Conservation (phyloP, 805 yeast genomes). For the Saturnispora saitoi region DNA sequence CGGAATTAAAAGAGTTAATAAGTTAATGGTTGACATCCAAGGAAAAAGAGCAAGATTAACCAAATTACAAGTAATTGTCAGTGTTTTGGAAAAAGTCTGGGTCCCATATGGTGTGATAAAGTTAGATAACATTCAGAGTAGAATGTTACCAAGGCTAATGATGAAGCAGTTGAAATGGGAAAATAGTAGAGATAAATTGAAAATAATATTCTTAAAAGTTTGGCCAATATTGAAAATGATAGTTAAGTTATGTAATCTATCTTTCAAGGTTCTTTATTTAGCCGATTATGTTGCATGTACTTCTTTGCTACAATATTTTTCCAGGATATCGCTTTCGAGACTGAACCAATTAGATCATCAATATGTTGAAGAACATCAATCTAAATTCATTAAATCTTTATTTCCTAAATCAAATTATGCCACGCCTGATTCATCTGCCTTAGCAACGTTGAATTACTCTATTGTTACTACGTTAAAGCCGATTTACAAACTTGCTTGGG, state of each 20-base stretch:
- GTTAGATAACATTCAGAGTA: slow-evolving; percentile 54
- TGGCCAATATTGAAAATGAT: slow-evolving; percentile 54
- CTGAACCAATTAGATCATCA: slow-evolving; percentile 44
- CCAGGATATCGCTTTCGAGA: slow-evolving; percentile 59
- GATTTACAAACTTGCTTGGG: slow-evolving; percentile 19
- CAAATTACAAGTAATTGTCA: slow-evolving; percentile 40
- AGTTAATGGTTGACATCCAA: slow-evolving; percentile 15
- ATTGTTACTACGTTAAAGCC: slow-evolving; percentile 14
- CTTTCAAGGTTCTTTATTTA: slow-evolving; percentile 54
- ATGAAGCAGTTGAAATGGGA: slow-evolving; percentile 31
- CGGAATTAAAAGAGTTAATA: slow-evolving; percentile 60
- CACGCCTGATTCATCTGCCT: neutral
- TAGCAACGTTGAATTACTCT: slow-evolving; percentile 5
- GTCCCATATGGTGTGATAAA: slow-evolving; percentile 64
- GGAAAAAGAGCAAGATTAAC: slow-evolving; percentile 35
- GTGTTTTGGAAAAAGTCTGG: slow-evolving; percentile 54
- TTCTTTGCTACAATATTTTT: slow-evolving; percentile 48
- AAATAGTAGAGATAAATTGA: neutral
- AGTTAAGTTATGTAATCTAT: slow-evolving; percentile 41
- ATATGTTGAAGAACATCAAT: slow-evolving; percentile 26
- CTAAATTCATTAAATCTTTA: slow-evolving; percentile 8
- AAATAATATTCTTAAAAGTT: slow-evolving; percentile 37
- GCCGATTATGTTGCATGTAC: slow-evolving; percentile 61
- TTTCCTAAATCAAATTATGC: neutral
- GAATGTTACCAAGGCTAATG: slow-evolving; percentile 49